Percentiles rank a stretch among this genome's conserved stretches.
Evolutionary conservation across 176 grass and related monocot genomes (phyloP).

Genomic region (Oryza punctata): DNA sequence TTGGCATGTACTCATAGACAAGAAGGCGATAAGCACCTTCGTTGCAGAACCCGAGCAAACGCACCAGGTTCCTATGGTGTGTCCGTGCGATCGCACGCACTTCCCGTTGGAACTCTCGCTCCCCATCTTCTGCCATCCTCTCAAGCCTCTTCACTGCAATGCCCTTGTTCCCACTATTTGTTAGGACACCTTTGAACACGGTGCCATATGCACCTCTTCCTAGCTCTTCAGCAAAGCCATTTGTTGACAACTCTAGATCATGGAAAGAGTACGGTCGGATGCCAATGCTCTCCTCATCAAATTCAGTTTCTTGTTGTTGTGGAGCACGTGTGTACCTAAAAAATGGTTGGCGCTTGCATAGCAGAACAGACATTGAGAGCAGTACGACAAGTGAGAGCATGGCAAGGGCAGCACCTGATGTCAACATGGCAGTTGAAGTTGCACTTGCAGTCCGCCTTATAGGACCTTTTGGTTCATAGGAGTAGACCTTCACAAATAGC

Average conservation of each 20-base stretch:
- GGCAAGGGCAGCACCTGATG: conserved; percentile 20
- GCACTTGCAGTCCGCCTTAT: not conserved
- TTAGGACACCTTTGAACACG: conserved; percentile 36
- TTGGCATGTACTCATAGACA: conserved; percentile 65
- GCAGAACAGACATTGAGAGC: not conserved
- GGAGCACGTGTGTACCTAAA: conserved; percentile 20
- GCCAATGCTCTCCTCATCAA: conserved; percentile 36
- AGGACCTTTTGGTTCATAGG: conserved; percentile 4
- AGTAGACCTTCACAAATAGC: conserved; percentile 47
- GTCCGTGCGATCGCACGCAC: conserved; percentile 42
- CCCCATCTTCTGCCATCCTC: conserved; percentile 48
- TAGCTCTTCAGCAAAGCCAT: conserved; percentile 35
- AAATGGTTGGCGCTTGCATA: not conserved
- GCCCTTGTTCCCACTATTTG: conserved; percentile 12
- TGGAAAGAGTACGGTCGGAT: conserved; percentile 37
- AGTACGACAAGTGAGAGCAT: conserved; percentile 15
- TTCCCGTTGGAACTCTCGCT: conserved; percentile 50
- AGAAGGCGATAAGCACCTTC: conserved; percentile 41
- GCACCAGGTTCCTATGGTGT: conserved; percentile 60
- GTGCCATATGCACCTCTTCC: conserved; percentile 50
- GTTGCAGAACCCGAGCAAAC: conserved; percentile 57
- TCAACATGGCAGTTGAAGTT: conserved; percentile 22
- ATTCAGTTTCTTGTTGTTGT: conserved; percentile 2
- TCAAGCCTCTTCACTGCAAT: conserved; percentile 58
- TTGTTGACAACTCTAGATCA: conserved; percentile 34